phyloP scores from a whole-genome alignment of 2,329 filamentous ascomycete genomes.

The Trichoderma sp. region DNA sequence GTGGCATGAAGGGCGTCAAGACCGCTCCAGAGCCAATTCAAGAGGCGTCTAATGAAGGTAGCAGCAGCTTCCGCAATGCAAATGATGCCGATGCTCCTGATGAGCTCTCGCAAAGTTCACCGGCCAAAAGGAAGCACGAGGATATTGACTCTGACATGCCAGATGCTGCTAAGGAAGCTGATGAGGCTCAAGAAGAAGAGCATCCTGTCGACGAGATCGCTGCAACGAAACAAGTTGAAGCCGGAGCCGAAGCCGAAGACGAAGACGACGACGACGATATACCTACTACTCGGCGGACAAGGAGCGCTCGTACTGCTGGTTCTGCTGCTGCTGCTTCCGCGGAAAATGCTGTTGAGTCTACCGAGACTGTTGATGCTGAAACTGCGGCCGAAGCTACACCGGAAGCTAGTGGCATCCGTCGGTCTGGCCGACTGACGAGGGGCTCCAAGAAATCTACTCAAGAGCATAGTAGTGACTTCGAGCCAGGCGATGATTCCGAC shows the following conservation, averaged over 20 bases:
- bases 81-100: slow-evolving; percentile 42
- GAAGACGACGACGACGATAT: slow-evolving; percentile 54
- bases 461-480: slow-evolving; percentile 63
- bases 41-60: slow-evolving; percentile 57
- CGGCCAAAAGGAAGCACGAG: slow-evolving; percentile 30
- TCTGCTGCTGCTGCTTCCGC: slow-evolving; percentile 35
- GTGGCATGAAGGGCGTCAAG: slow-evolving; percentile 54
- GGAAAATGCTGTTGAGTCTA: slow-evolving; percentile 34
- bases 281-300: slow-evolving; percentile 50
- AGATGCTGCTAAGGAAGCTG: slow-evolving; percentile 27
- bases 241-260: slow-evolving; percentile 33
- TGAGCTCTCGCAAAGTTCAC: slow-evolving; percentile 39
- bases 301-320: slow-evolving; percentile 38
- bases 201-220: slow-evolving; percentile 33
- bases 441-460: slow-evolving; percentile 49
- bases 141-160: slow-evolving; percentile 36
- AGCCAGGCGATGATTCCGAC: slow-evolving; percentile 60
- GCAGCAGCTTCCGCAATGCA: slow-evolving; percentile 42
- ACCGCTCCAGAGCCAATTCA: slow-evolving; percentile 51
- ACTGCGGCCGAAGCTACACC: slow-evolving; percentile 35
- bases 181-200: slow-evolving; percentile 26
- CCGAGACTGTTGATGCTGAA: slow-evolving; percentile 30
- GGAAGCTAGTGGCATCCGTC: slow-evolving; percentile 35
- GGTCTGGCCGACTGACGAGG: slow-evolving; percentile 51
- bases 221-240: slow-evolving; percentile 15